Percentiles rank a stretch among this genome's conserved stretches.
Conservation (phyloP, 2,329 filamentous ascomycete species). For the Fusarium phyllophilum region DNA sequence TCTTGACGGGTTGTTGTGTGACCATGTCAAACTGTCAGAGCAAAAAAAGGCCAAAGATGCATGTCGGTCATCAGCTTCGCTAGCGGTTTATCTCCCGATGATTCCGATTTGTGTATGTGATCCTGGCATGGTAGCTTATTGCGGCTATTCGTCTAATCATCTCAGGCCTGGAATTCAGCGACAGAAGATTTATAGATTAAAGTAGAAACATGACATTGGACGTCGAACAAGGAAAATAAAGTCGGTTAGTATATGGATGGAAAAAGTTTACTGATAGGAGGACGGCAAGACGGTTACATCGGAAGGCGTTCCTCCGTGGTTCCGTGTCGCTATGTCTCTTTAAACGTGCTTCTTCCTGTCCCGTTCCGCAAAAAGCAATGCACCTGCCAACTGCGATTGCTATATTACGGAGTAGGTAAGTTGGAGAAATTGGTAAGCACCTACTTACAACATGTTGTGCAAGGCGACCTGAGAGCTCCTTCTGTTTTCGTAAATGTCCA, state of each 20-base stretch:
- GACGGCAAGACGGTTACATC: slow-evolving; percentile 28
- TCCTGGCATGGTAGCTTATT: neutral
- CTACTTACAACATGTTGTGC: neutral
- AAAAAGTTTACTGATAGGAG: neutral
- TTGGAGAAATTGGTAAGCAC: neutral
- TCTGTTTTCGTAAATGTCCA: neutral
- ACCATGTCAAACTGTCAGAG: neutral
- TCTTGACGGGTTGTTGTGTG: slow-evolving; percentile 11
- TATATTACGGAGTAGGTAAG: neutral
- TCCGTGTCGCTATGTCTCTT: slow-evolving; percentile 10
- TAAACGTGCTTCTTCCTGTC: slow-evolving; percentile 10
- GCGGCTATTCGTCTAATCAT: neutral
- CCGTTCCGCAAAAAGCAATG: slow-evolving; percentile 19
- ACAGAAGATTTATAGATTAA: neutral
- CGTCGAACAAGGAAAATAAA: neutral
- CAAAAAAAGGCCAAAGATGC: neutral
- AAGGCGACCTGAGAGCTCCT: neutral
- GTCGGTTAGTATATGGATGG: neutral
- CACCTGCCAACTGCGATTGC: slow-evolving; percentile 10
- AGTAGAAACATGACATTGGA: neutral
- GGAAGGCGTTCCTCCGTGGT: slow-evolving; percentile 23
- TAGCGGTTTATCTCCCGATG: slow-evolving; percentile 8
- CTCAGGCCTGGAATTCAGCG: neutral
- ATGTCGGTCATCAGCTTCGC: neutral
- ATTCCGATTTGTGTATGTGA: neutral